Evolutionary conservation across 768 basidiomycete species (phyloP), one percentile per base, ranked within the genome.

Genomic region (Gymnopilus dilepis): DNA sequence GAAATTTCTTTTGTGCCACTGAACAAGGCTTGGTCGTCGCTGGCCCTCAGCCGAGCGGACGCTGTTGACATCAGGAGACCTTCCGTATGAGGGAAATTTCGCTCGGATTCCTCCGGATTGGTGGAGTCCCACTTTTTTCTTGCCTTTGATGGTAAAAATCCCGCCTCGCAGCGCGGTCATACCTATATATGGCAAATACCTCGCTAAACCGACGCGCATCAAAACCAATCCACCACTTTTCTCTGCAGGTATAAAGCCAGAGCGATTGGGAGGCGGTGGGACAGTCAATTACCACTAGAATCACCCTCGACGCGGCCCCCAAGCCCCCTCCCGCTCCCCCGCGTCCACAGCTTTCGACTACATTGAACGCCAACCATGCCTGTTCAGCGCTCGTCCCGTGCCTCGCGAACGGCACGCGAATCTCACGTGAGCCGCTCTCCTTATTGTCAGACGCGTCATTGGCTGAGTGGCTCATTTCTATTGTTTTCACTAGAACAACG

Each of bases 191-290:
- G 53, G 61, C 42, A 62, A 62, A 40, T 58, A 26, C 28, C 37
- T 33, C 34, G 52, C 37, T 24, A 12, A 6, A 13, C 28, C 33
- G n/a, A 21, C 41, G 34, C 55, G 43, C 33, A 47, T n/a, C n/a
- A 38, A 62, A 54, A 58, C 61, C 61, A 62, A 62, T 62, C 61
- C 61, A 48, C 33, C 42, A 34, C 17, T 52, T 58, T 62, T 62
- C 43, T 28, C 48, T 58, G 21, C 34, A 11, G 41, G 56, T 58
- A 62, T 53, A 58, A 58, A 51, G 11, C 34, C 13, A 33, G 56
- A 24, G 56, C 15, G 51, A 54, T 43, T 52, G 50, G 31, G 31
- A 51, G 24, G 28, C 30, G 28, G 12, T 34, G 31, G 24, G 47
- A 37, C 33, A 17, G n/a, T 33, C 12, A 17, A 43, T 33, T 22